Evolutionary conservation across 257 asterid species (phyloP).

Genomic region (Solanum ahanhuiri): DNA sequence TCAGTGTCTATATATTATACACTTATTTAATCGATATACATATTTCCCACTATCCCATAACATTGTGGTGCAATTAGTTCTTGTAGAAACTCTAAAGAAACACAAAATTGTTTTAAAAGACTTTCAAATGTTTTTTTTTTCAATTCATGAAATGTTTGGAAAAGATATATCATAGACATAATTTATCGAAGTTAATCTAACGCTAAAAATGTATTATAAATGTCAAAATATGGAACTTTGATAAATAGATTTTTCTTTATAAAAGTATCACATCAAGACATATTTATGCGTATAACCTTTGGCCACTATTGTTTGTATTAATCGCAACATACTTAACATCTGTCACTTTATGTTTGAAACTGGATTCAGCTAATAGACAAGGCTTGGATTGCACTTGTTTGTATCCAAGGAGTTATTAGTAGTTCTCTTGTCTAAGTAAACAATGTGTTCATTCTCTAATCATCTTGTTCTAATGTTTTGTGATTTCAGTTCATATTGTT

Average conservation of each 20-base stretch:
- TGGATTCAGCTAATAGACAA: neutral
- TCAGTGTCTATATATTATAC: no score
- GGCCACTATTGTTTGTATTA: no score
- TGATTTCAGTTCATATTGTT: no score
- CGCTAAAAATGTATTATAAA: neutral
- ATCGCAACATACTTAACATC: no score
- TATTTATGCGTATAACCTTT: no score
- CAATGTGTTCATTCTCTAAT: no score
- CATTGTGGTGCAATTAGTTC: neutral
- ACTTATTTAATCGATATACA: no score
- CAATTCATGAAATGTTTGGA: neutral
- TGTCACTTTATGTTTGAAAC: neutral
- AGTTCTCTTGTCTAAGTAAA: no score
- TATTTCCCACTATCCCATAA: no score
- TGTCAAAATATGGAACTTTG: neutral
- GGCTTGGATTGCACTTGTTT: neutral
- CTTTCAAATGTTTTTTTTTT: neutral
- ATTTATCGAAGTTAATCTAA: neutral
- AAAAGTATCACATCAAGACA: neutral
- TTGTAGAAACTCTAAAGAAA: no score
- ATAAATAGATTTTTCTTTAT: neutral
- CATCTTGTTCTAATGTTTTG: no score
- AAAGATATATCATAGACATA: neutral
- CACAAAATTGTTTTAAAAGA: no score
- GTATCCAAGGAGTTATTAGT: neutral